Percentiles rank a stretch among this genome's conserved stretches.
Evolutionary conservation across 805 yeast species (phyloP).

Genomic region (Yarrowia porcina): DNA sequence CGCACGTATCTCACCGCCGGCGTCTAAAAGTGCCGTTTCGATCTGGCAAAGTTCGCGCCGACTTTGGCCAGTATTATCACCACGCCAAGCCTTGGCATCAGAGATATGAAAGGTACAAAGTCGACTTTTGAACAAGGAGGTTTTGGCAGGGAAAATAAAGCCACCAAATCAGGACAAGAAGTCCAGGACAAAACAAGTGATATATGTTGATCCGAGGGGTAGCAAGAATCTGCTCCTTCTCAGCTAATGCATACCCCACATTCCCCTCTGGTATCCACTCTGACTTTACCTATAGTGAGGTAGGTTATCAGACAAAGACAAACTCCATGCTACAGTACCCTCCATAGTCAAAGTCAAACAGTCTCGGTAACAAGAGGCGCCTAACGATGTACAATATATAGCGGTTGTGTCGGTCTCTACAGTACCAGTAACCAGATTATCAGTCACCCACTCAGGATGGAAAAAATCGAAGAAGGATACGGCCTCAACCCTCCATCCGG

Average conservation of each 20-base stretch:
- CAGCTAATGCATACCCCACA: neutral
- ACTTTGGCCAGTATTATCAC: too few relatives aligned
- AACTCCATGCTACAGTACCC: neutral
- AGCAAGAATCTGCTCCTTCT: too few relatives aligned
- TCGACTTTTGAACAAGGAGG: neutral
- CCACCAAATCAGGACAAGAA: too few relatives aligned
- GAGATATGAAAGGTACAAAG: neutral
- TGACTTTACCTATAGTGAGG: too few relatives aligned
- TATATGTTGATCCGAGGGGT: too few relatives aligned
- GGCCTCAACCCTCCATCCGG: neutral
- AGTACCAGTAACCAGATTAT: too few relatives aligned
- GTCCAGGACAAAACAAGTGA: too few relatives aligned
- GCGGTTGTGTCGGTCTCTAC: neutral
- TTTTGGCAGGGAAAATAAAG: too few relatives aligned
- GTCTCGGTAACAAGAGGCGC: neutral
- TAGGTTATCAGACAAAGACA: neutral
- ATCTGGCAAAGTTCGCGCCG: too few relatives aligned
- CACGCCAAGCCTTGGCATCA: neutral
- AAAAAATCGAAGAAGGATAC: constrained; percentile 3
- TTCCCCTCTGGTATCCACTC: too few relatives aligned
- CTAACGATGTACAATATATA: too few relatives aligned
- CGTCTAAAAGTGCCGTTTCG: neutral
- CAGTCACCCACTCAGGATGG: neutral
- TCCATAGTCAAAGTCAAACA: neutral
- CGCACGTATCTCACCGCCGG: too few relatives aligned